These are phyloP conservation scores for Dictyostelium purpureum DNA, from an alignment of 78 protist genomes.

Conservation along the genomic window DNA sequence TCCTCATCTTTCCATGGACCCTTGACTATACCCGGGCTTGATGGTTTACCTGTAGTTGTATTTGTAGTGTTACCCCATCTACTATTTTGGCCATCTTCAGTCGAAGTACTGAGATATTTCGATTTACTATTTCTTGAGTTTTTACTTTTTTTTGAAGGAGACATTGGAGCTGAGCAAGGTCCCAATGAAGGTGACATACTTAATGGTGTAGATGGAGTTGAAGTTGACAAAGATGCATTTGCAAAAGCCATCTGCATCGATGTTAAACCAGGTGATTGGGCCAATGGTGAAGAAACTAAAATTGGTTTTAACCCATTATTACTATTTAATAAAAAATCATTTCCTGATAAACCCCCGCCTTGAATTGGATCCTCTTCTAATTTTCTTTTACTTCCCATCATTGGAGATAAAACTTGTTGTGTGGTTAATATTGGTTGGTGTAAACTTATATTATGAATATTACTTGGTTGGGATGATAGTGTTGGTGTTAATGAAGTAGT, in stretches of 20 bases:
- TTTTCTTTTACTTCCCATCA: constrained; percentile 66
- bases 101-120: constrained; percentile 18
- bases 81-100: neutral
- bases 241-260: constrained; percentile 69
- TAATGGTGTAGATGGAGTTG: constrained; percentile 67
- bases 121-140: constrained; percentile 43
- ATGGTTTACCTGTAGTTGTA: neutral
- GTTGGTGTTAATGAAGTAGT: constrained; percentile 58
- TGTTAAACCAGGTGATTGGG: constrained; percentile 67
- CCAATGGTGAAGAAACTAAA: constrained; percentile 57
- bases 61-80: neutral
- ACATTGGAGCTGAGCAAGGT: constrained; percentile 69
- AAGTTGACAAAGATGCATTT: constrained; percentile 58
- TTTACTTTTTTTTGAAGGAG: constrained; percentile 70
- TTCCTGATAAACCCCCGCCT: neutral
- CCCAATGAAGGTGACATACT: constrained; percentile 64
- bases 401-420: constrained; percentile 39
- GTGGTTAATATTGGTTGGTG: neutral
- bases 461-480: constrained; percentile 12
- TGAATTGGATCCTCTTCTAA: constrained; percentile 32
- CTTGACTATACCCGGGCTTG: constrained; percentile 42
- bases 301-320: constrained; percentile 30
- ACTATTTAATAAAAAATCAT: neutral
- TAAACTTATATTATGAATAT: neutral
- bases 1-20: constrained; percentile 82